Evolutionary conservation across 768 basidiomycete species (phyloP).

Genomic region (Rhizopogon salebrosus): DNA sequence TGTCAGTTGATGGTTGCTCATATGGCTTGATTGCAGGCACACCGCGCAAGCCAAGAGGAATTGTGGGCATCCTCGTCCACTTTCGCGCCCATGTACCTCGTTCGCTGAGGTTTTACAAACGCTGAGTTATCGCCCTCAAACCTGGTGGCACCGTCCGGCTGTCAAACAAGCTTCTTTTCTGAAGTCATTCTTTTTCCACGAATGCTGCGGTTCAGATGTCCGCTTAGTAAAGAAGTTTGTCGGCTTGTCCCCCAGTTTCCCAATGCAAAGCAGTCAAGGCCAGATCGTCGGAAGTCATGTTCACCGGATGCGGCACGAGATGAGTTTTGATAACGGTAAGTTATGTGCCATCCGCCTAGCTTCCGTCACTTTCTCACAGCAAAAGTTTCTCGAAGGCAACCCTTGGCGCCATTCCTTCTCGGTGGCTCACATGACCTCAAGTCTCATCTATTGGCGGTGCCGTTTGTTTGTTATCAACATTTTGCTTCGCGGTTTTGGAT

Average conservation of each 20-base stretch:
- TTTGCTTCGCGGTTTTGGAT: background rate
- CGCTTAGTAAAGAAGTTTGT: background rate
- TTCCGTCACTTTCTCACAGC: constrained; percentile 4
- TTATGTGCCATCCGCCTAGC: background rate
- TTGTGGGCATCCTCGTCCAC: background rate
- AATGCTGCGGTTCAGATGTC: background rate
- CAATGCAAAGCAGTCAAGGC: background rate
- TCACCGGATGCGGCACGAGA: background rate
- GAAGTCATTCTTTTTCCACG: background rate
- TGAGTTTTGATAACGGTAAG: background rate
- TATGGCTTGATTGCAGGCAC: constrained; percentile 7
- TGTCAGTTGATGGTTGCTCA: background rate
- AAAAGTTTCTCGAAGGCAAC: constrained; percentile 3
- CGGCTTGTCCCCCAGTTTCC: background rate
- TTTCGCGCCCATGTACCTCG: background rate
- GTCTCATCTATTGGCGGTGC: background rate
- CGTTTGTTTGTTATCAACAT: background rate
- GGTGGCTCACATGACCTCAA: background rate
- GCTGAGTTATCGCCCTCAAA: background rate
- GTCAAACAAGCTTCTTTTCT: background rate
- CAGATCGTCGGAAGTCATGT: background rate
- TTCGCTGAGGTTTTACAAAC: constrained; percentile 2
- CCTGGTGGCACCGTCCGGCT: constrained; percentile 1
- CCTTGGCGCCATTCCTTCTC: background rate
- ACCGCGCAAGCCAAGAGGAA: background rate